Conservation (phyloP, 208 protist species). For the Trypanosoma boissoni region DNA sequence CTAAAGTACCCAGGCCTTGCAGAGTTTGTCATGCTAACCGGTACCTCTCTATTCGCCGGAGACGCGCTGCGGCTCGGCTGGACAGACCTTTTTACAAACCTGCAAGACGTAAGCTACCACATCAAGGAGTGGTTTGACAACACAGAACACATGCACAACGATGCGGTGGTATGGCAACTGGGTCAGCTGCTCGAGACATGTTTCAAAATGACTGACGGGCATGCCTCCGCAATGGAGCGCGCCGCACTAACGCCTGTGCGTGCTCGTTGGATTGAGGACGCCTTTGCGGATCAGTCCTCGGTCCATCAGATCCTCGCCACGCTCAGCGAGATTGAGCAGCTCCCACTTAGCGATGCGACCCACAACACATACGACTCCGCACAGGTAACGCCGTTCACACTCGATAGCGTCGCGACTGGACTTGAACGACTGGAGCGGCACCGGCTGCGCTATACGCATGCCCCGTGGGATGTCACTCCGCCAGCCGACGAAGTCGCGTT, state of each 20-base stretch:
- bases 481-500: conserved; percentile 74
- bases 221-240: conserved; percentile 85
- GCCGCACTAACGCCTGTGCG: conserved; percentile 72
- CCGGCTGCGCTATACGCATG: conserved; percentile 74
- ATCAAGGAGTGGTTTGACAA: conserved; percentile 91
- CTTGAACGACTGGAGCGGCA: conserved; percentile 45
- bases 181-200: conserved; percentile 85
- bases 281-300: conserved; percentile 85
- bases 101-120: conserved; percentile 87
- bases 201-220: conserved; percentile 82
- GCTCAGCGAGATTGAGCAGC: conserved; percentile 74
- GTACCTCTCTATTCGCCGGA: conserved; percentile 85
- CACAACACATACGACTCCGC: conserved; percentile 71
- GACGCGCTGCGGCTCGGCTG: conserved; percentile 87
- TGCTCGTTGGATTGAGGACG: conserved; percentile 88
- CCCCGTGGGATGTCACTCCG: conserved; percentile 78
- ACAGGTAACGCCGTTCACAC: conserved; percentile 66
- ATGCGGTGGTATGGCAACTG: conserved; percentile 90
- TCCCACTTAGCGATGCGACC: conserved; percentile 40
- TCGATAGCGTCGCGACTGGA: conserved; percentile 58
- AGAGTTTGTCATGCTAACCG: conserved; percentile 89
- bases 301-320: conserved; percentile 73
- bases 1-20: conserved; percentile 90
- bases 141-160: conserved; percentile 91
- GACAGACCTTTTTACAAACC: conserved; percentile 85